Conservation (phyloP, 2,329 filamentous ascomycete species). For the Lachnellula suecica region DNA sequence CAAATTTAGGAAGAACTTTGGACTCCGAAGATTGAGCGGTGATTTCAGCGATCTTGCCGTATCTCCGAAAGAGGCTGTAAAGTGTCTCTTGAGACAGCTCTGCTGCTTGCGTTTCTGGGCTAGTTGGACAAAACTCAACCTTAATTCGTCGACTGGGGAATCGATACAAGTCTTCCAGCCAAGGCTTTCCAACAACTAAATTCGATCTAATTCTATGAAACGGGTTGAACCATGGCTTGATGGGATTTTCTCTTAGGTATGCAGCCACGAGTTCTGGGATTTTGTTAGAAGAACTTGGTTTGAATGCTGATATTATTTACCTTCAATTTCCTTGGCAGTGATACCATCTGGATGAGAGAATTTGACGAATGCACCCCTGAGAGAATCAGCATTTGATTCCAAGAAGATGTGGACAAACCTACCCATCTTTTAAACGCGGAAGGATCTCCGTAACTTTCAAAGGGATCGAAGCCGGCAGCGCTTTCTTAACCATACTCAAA, state of each 20-base stretch:
- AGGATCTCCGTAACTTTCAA: conserved; percentile 79
- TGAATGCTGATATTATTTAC: conserved; percentile 13
- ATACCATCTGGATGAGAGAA: conserved; percentile 55
- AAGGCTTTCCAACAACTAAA: conserved; percentile 80
- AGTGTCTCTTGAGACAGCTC: conserved; percentile 85
- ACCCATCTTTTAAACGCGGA: conserved; percentile 81
- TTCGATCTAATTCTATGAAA: conserved; percentile 69
- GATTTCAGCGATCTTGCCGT: conserved; percentile 89
- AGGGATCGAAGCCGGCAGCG: conserved; percentile 59
- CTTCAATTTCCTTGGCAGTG: conserved; percentile 55
- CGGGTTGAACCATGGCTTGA: conserved; percentile 90
- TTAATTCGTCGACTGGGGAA: conserved; percentile 74
- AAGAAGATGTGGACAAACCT: neutral
- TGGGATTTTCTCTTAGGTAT: conserved; percentile 65
- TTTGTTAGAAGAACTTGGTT: neutral
- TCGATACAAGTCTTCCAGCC: conserved; percentile 89
- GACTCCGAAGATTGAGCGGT: conserved; percentile 82
- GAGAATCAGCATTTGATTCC: conserved; percentile 1
- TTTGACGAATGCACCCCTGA: conserved; percentile 79
- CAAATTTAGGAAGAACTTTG: conserved; percentile 78
- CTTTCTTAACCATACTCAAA: conserved; percentile 52
- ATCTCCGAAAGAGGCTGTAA: conserved; percentile 83
- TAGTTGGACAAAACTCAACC: conserved; percentile 79
- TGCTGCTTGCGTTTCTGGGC: conserved; percentile 67
- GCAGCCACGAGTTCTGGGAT: conserved; percentile 48